Evolutionary conservation across 192 early-diverging fungal species (phyloP).

Genomic region (Coemansia sp.): DNA sequence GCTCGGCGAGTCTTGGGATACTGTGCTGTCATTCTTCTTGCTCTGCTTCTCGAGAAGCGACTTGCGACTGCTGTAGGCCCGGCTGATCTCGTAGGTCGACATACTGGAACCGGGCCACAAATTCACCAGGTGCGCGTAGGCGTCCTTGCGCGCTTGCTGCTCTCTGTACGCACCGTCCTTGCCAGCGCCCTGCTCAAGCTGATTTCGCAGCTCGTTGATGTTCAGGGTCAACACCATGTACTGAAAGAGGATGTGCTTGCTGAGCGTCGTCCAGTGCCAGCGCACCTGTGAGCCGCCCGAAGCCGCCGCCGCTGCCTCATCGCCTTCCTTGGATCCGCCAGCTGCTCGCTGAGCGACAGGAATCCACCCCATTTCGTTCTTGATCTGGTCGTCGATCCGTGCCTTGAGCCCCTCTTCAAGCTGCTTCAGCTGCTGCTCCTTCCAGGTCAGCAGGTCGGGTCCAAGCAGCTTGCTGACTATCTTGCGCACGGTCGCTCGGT

Average conservation of each 20-base stretch:
- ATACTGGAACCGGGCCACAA: conserved; percentile 45
- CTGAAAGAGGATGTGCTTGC: conserved; percentile 47
- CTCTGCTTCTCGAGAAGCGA: conserved; percentile 41
- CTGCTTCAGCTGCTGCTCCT: conserved; percentile 46
- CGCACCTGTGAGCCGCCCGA: conserved; percentile 31
- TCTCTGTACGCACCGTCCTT: conserved; percentile 40
- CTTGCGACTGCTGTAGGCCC: conserved; percentile 50
- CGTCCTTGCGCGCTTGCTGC: conserved; percentile 48
- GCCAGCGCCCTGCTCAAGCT: conserved; percentile 5
- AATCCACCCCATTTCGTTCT: conserved; percentile 43
- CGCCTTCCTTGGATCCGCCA: conserved; percentile 24
- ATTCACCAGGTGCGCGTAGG: conserved; percentile 43
- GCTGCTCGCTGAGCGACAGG: conserved; percentile 24
- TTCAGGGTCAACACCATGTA: conserved; percentile 44
- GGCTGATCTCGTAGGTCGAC: conserved; percentile 49
- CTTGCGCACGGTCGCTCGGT: conserved; percentile 43
- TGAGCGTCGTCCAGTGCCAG: conserved; percentile 51
- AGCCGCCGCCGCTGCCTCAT: conserved; percentile 3
- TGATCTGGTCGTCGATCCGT: conserved; percentile 43
- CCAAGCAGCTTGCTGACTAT: conserved; percentile 47
- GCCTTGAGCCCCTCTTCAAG: conserved; percentile 44
- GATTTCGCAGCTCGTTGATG: conserved; percentile 40
- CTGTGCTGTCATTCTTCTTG: conserved; percentile 17
- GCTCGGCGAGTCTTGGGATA: too few species aligned
- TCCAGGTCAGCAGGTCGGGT: conserved; percentile 41